phyloP scores from a whole-genome alignment of 371 early-diverging fungal species.

The Phascolomyces articulosus region DNA sequence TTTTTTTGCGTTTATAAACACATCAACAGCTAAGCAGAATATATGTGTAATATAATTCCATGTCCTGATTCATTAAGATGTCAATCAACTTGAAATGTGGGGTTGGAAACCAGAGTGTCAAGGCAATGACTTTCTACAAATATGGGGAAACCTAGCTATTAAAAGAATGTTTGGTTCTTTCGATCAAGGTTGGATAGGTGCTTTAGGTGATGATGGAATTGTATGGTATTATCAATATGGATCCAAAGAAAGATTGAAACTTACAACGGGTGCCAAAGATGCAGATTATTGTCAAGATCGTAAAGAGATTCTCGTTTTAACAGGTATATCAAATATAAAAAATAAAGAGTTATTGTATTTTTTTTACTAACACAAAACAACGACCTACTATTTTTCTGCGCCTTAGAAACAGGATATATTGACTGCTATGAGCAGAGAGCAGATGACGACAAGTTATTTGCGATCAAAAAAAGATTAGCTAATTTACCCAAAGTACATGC shows the following conservation, averaged over 20 bases:
- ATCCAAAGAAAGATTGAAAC: background rate
- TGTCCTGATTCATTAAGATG: too few relatives aligned
- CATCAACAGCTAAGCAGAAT: too few relatives aligned
- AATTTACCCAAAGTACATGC: conserved; percentile 10
- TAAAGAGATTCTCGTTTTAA: conserved; percentile 16
- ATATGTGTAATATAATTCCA: too few relatives aligned
- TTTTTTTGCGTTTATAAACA: too few relatives aligned
- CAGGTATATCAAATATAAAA: conserved; percentile 7
- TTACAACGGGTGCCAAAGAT: conserved; percentile 7
- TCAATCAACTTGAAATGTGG: conserved; percentile 8
- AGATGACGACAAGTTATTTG: background rate
- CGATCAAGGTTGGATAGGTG: conserved; percentile 7
- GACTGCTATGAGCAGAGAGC: conserved; percentile 1
- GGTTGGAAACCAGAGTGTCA: background rate
- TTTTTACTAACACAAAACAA: too few relatives aligned
- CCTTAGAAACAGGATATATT: background rate
- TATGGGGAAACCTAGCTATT: background rate
- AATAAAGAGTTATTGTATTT: background rate
- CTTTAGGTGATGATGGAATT: conserved; percentile 17
- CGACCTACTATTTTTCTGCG: too few relatives aligned
- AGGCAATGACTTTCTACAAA: background rate
- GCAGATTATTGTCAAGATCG: conserved; percentile 13
- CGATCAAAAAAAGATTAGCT: background rate
- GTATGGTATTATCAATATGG: background rate
- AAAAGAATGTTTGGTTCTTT: conserved; percentile 1